phyloP scores from a whole-genome alignment of 106 monocot species.

The Phalaenopsis aphrodite region DNA sequence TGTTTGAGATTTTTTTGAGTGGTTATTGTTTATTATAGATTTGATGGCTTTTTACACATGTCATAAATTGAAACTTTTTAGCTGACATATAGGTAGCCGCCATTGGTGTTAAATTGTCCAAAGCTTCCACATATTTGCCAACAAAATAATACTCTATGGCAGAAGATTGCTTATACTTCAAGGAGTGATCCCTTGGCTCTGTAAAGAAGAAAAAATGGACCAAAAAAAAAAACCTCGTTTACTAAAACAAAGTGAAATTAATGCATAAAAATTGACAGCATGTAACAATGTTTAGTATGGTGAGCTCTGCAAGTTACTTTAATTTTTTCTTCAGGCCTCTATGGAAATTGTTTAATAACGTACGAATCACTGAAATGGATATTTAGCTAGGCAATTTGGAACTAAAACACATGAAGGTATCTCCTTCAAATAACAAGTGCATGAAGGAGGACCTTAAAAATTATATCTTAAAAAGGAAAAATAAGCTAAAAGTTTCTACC shows the following conservation, averaged over 20 bases:
- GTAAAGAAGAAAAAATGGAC: too few relatives aligned
- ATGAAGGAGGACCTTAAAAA: too few relatives aligned
- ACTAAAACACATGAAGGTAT: too few relatives aligned
- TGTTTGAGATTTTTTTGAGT: background rate
- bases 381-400: too few relatives aligned
- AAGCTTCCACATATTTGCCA: background rate
- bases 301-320: too few relatives aligned
- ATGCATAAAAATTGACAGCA: background rate
- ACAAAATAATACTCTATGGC: background rate
- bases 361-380: too few relatives aligned
- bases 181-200: background rate
- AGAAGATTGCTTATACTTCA: background rate
- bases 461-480: too few relatives aligned
- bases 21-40: background rate
- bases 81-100: background rate
- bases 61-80: background rate
- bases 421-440: too few relatives aligned
- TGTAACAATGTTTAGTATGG: background rate
- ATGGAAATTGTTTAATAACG: too few relatives aligned
- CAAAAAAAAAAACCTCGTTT: background rate
- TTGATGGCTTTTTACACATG: background rate
- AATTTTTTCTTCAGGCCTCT: too few relatives aligned
- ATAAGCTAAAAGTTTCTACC: too few relatives aligned
- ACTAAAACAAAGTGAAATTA: background rate
- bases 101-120: background rate